Base-by-base conservation (phyloP, 495 filamentous ascomycete genomes). In the Lasiosphaeriaceae sp. region DNA sequence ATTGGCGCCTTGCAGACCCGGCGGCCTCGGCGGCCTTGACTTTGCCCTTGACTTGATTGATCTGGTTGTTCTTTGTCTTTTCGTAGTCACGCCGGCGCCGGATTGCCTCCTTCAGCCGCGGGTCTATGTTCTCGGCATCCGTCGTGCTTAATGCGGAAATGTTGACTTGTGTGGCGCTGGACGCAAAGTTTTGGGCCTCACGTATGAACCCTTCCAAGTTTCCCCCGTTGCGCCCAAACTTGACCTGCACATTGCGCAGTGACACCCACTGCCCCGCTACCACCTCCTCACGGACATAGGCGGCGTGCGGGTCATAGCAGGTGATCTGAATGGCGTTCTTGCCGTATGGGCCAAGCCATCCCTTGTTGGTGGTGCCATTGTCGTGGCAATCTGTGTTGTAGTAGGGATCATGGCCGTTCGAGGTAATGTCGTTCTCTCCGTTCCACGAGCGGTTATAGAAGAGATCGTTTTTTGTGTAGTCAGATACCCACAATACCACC, bases 311-410 rank as follows among this genome's bases (percentile, higher is more conserved):
- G 47, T 86, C 83, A 71, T 79, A 96, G 12, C 90, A 74, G 7
- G 86, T 87, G 26, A 96, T 69, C 57, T 86, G 85, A 19, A 98
- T 72, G 3, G 85, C 83, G 66, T 85, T 74, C 65, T 86, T 84
- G 21, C 92, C 93, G 57, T 78, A 87, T 0, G 92, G 92, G 0
- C 93, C 93, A 1, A 77, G 74, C 90, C 90, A 96, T 19, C 61
- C 20, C 6, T 57, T 51, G 19, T 45, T 57, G 45, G 31, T 19
- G 17, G 19, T 3, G 12, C 22, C 34, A 11, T n/a, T 43, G 9
- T 14, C 39, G 16, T 23, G 2, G 26, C 19, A 56, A 23, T 24
- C 47, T 11, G 57, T 66, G 56, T 76, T 69, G 11, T 57, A 75
- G 61, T 65, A 67, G 19, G 65, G 66, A 29, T 75, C 71, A 24